Base-by-base conservation (phyloP, 371 early-diverging fungal species). In the Mortierella sp. region DNA sequence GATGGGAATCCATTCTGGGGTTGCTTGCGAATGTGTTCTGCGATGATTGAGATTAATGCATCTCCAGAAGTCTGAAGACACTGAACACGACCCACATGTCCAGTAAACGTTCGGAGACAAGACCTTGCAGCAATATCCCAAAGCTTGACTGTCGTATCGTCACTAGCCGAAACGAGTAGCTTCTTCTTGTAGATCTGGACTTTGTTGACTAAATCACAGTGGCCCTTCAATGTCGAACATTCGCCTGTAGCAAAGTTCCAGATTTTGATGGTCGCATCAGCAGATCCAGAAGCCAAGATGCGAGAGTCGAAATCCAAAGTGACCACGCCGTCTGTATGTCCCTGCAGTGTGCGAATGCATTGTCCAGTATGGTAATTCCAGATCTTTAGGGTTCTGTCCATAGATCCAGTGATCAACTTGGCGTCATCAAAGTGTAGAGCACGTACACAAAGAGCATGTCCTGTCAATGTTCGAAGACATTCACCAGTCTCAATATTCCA, bases 291-390 rank as follows among this genome's bases (percentile, higher is more conserved):
- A 2, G 93, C 97, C 60, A 96, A 81, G 7, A 92, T 68, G 49
- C 93, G 89, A 26, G 90, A 89, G 68, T 93, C 91, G 78, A 95
- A 97, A 82, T 98, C 95, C 29, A 97, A 85, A 29, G 92, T 93
- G 31, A 92, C 86, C 19, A 98, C 94, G 22, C 96, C 97, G 65
- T 88, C 89, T 37, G 97, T 96, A 65, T 92, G 93, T 40, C 93
- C 93, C 49, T 89, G 91, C 59, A 99, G 82, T 0, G 93, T 94
- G 34, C 96, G 93, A 45, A 99, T 90, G 68, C 94, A 93, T 42
- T 92, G 85, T 34, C 97, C 98, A 1, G 92, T 93, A 58, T 95
- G 93, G 78, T 96, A 94, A 84, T 98, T 95, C 99, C 99, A 99
- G 59, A 99, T 93, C 69, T 94, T 88, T 19, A 99, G 89, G 0